phyloP scores from a whole-genome alignment of 148 eudicot genomes.

The Agrostemma githago region DNA sequence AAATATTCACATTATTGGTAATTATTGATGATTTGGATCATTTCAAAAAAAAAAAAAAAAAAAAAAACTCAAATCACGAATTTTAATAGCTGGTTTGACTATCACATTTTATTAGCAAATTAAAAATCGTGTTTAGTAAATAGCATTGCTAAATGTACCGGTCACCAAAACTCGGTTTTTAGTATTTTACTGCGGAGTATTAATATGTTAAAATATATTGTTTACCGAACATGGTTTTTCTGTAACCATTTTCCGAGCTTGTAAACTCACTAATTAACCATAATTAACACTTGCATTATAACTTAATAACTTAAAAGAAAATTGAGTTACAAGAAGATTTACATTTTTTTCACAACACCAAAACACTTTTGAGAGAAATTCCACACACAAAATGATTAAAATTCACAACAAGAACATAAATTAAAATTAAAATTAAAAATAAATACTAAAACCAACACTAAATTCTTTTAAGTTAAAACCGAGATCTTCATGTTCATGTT shows the following conservation, averaged over 20 bases:
- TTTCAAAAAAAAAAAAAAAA: neutral
- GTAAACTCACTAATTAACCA: neutral
- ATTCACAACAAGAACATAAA: slow-evolving; percentile 21
- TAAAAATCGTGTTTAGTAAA: too few relatives aligned
- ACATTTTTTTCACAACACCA: slow-evolving; percentile 29
- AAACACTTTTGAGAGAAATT: slow-evolving; percentile 19
- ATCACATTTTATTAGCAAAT: too few relatives aligned
- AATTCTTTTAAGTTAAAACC: slow-evolving; percentile 6
- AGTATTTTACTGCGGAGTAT: too few relatives aligned
- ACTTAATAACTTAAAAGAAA: slow-evolving; percentile 1
- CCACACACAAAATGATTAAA: slow-evolving; percentile 14
- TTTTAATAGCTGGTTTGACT: neutral
- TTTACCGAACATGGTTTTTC: too few relatives aligned
- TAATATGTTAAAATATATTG: too few relatives aligned
- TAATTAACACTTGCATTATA: slow-evolving; percentile 16
- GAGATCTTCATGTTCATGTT: neutral
- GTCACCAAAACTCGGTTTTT: too few relatives aligned
- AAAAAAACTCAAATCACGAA: too few relatives aligned
- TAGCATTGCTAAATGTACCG: too few relatives aligned
- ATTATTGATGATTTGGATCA: neutral
- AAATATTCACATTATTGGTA: too few relatives aligned
- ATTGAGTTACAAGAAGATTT: slow-evolving; percentile 28
- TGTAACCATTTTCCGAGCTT: too few relatives aligned
- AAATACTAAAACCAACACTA: neutral
- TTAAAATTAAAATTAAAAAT: neutral